Percentiles rank a stretch among this genome's conserved stretches.
Conservation (phyloP, 2,329 filamentous ascomycete species). For the Pochonia chlamydosporia region DNA sequence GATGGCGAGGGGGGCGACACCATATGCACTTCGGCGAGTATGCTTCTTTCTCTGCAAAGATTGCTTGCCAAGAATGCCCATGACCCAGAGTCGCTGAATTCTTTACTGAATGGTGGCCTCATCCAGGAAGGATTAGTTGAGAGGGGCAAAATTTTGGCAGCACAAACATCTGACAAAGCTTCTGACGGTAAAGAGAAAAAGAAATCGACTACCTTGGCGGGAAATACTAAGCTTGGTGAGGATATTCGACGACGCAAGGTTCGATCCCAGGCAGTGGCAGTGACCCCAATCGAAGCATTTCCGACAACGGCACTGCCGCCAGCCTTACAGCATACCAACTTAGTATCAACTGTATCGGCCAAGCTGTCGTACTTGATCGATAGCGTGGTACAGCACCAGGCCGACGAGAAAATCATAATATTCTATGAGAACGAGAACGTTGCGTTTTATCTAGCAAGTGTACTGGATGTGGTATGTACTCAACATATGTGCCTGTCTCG, state of each 20-base stretch:
- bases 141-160: slow-evolving; percentile 24
- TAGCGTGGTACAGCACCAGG: slow-evolving; percentile 60
- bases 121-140: slow-evolving; percentile 33
- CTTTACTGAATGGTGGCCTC: slow-evolving; percentile 41
- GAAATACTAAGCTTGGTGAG: slow-evolving; percentile 38
- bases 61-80: slow-evolving; percentile 40
- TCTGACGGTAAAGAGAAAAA: slow-evolving; percentile 9
- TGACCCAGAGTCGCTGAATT: slow-evolving; percentile 37
- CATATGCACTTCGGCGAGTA: slow-evolving; percentile 42
- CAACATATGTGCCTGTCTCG: neutral
- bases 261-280: slow-evolving; percentile 21
- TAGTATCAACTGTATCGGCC: slow-evolving; percentile 77
- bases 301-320: slow-evolving; percentile 25
- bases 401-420: slow-evolving; percentile 77
- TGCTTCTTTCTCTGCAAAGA: slow-evolving; percentile 48
- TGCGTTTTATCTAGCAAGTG: slow-evolving; percentile 78
- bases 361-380: slow-evolving; percentile 85
- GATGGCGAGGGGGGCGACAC: slow-evolving; percentile 43
- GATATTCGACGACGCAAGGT: slow-evolving; percentile 25
- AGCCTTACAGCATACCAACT: slow-evolving; percentile 51
- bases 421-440: slow-evolving; percentile 89
- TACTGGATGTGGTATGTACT: slow-evolving; percentile 61
- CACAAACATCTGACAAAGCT: slow-evolving; percentile 9
- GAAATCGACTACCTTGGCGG: slow-evolving; percentile 25
- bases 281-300: slow-evolving; percentile 14